Conservation (phyloP, 768 basidiomycete genomes). For the Boletus subparvulus region DNA sequence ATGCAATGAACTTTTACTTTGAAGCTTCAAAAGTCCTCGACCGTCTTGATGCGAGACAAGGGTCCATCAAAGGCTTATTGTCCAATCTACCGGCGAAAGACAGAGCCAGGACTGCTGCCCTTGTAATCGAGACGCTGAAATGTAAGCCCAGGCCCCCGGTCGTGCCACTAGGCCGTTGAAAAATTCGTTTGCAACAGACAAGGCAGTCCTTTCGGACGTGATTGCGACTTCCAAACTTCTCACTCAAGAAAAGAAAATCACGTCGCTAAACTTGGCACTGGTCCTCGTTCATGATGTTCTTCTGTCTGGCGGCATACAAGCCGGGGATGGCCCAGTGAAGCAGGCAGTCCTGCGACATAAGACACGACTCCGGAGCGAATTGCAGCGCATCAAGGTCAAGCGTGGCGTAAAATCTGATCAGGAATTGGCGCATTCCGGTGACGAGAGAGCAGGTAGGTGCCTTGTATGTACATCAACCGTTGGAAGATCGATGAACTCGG, state of each 20-base stretch:
- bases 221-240: conserved; percentile 67
- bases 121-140: conserved; percentile 94
- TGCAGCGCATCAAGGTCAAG: conserved; percentile 80
- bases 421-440: conserved; percentile 61
- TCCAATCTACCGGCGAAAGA: conserved; percentile 70
- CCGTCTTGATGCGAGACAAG: conserved; percentile 82
- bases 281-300: conserved; percentile 92
- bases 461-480: background rate
- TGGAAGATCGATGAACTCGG: background rate
- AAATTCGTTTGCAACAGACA: conserved; percentile 51
- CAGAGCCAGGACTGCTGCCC: conserved; percentile 75
- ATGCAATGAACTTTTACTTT: conserved; percentile 92
- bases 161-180: conserved; percentile 7
- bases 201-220: conserved; percentile 67
- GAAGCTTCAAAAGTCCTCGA: conserved; percentile 83
- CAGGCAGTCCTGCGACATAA: conserved; percentile 87
- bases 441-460: conserved; percentile 61
- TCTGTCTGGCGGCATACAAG: conserved; percentile 81
- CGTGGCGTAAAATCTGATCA: conserved; percentile 62
- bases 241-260: conserved; percentile 72
- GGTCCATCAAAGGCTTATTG: conserved; percentile 87
- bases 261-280: conserved; percentile 71
- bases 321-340: conserved; percentile 87
- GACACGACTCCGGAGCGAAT: conserved; percentile 82
- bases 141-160: conserved; percentile 52